Evolutionary conservation across 805 yeast species (phyloP), one percentile per base, ranked within the genome.

Genomic region (Helenozyma rhizophorensis): DNA sequence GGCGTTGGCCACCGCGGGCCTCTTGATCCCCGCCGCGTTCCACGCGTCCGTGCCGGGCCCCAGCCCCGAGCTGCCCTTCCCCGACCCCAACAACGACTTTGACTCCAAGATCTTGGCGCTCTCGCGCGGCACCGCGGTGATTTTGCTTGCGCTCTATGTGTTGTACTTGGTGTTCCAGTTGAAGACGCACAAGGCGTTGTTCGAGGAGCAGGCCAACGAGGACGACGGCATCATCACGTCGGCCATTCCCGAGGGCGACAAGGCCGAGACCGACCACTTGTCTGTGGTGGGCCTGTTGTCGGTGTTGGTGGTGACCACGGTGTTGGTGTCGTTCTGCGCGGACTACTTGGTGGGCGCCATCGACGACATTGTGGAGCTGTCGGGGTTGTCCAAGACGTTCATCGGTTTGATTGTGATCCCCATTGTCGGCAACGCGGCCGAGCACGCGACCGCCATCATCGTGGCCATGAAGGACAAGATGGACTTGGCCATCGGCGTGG

Each of bases 391-490:
- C 27, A 89, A 90, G 72, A 88, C 97, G 0, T 93, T 93, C 51
- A 87, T 93, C 51, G 97, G 97, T 56, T 70, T 93, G 46, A 82
- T 93, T 47, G 78, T 93, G 28, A 82, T 93, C 42, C 98, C 98
- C 25, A 90, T 93, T 42, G 97, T 93, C 17, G 98, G 97, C 36
- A 93, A 93, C 52, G 98, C 98, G 3, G 97, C 97, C 9, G 98
- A 93, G 60, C 98, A 93, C 60, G 97, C 87, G 32, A 93, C 98
- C 13, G 96, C 97, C 3, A 83, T 93, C 23, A 74, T 87, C 41
- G 97, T 93, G 30, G 97, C 98, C 14, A 77, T 80, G 73, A 88
- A 88, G 63, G 86, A 93, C 61, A 93, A 93, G 64, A 93, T 93
- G 96, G 97, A 93, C 58, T 73, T 93, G 39, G 97, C 98, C 10